Conservation (phyloP, 352 stramenopile species). For the Phytophthora multivora region DNA sequence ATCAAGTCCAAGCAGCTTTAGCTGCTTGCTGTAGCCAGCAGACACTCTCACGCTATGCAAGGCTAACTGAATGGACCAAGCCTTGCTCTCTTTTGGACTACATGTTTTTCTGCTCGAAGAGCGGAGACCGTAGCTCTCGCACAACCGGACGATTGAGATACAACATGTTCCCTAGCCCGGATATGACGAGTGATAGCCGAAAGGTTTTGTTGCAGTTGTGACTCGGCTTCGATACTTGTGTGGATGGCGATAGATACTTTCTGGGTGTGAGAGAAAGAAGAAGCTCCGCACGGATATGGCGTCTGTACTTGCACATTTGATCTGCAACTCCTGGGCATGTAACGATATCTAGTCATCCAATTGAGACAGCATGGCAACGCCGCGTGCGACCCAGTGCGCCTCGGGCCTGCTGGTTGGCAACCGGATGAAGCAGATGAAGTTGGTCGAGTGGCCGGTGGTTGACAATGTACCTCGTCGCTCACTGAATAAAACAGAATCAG, state of each 20-base stretch:
- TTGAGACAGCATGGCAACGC: conserved; percentile 93
- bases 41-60: background rate
- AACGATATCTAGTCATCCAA: conserved; percentile 72
- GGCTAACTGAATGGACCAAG: background rate
- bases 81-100: no score
- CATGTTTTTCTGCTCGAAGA: background rate
- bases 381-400: conserved; percentile 92
- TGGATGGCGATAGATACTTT: conserved; percentile 1
- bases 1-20: background rate
- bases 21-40: background rate
- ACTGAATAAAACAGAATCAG: conserved; percentile 32
- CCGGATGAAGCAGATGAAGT: conserved; percentile 95
- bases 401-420: conserved; percentile 81
- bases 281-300: background rate
- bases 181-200: conserved; percentile 17
- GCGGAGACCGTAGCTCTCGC: conserved; percentile 9
- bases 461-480: conserved; percentile 90
- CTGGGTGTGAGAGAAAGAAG: conserved; percentile 1
- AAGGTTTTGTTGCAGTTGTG: background rate
- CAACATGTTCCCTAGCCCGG: conserved; percentile 20
- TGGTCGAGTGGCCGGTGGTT: conserved; percentile 94
- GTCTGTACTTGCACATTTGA: background rate
- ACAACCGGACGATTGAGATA: conserved; percentile 13
- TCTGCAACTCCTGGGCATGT: background rate
- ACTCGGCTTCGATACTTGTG: conserved; percentile 14